phyloP scores from a whole-genome alignment of 495 filamentous ascomycete genomes.

The Pseudotulostoma volvatum region DNA sequence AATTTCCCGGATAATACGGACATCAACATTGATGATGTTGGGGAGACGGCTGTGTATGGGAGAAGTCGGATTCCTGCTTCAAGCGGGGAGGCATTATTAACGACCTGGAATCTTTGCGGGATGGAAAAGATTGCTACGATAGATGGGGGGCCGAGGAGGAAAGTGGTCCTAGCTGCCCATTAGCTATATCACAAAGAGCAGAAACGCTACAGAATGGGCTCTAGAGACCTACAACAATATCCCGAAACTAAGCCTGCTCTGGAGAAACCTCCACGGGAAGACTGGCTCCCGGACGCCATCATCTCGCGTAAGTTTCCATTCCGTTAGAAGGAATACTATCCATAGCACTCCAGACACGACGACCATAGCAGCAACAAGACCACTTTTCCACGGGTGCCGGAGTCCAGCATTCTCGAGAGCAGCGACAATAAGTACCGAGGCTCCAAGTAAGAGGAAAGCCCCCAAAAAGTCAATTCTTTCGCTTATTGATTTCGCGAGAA shows the following conservation, averaged over 20 bases:
- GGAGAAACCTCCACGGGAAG: constrained; percentile 7
- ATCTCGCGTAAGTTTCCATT: constrained; percentile 4
- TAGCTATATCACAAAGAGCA: background rate
- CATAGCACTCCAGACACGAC: constrained; percentile 12
- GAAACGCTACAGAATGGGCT: background rate
- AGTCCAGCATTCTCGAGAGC: constrained; percentile 35
- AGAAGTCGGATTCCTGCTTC: constrained; percentile 32
- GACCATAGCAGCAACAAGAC: constrained; percentile 19
- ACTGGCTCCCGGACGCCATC: background rate
- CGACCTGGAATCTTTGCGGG: constrained; percentile 1
- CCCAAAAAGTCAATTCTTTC: constrained; percentile 33
- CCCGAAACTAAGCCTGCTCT: constrained; percentile 2
- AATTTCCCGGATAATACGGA: constrained; percentile 24
- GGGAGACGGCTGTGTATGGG: constrained; percentile 31
- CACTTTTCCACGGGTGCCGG: constrained; percentile 20
- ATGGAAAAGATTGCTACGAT: background rate
- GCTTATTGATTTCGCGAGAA: too few relatives aligned
- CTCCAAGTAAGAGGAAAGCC: constrained; percentile 29
- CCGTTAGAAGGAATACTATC: constrained; percentile 16
- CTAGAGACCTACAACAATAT: background rate
- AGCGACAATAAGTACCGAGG: constrained; percentile 34
- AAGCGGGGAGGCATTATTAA: background rate
- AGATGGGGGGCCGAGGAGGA: constrained; percentile 1
- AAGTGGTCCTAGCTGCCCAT: background rate
- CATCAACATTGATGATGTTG: constrained; percentile 31